Percentiles rank a stretch among this genome's conserved stretches.
These are phyloP conservation scores for Acacia concinna DNA, from an alignment of 331 rosid species.

Conservation along the genomic window DNA sequence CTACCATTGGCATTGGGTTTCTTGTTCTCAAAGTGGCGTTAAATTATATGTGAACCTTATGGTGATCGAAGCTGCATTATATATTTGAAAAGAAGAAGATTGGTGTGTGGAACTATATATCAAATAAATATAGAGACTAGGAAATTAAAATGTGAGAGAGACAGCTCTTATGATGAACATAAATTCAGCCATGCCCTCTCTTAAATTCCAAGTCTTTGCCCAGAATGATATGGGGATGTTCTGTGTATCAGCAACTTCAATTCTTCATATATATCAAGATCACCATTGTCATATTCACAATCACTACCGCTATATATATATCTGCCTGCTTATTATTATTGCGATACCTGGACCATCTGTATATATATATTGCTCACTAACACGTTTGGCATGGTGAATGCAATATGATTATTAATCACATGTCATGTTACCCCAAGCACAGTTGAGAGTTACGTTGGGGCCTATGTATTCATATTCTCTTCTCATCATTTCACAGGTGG, in stretches of 20 bases:
- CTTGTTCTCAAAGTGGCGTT: slow-evolving; percentile 16
- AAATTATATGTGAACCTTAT: neutral
- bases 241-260: neutral
- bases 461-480: neutral
- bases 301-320: slow-evolving; percentile 5
- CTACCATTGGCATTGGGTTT: slow-evolving; percentile 31
- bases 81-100: neutral
- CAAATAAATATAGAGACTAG: too few species aligned
- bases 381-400: slow-evolving; percentile 4
- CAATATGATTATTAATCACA: neutral
- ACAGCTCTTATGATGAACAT: neutral
- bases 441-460: neutral
- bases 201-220: neutral
- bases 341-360: neutral
- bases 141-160: too few species aligned
- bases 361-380: neutral
- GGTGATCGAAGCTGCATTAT: neutral
- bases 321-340: too few species aligned
- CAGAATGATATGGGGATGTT: neutral
- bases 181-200: neutral
- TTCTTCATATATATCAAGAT: neutral
- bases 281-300: neutral
- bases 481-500: neutral
- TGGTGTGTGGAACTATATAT: neutral
- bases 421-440: neutral